A percentile compares a stretch with the other conserved stretches of the same genome.
These are phyloP conservation scores for Debaryomycetaceae sp. DNA, from an alignment of 1,139 yeast species.

Conservation along the genomic window DNA sequence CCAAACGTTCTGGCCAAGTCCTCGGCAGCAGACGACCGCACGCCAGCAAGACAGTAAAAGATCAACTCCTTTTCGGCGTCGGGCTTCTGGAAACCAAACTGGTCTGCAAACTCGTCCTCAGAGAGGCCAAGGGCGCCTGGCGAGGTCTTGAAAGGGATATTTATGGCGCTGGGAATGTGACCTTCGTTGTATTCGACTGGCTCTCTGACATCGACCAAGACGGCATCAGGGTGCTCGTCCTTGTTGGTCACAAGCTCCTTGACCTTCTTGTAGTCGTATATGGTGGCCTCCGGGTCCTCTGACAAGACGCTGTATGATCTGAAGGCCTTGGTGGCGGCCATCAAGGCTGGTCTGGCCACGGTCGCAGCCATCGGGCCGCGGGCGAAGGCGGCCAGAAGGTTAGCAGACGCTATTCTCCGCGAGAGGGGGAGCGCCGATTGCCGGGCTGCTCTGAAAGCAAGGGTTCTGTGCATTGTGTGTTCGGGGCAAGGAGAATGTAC, in stretches of 20 bases:
- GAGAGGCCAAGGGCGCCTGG: slow-evolving; percentile 91
- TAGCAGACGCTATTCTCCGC: no score
- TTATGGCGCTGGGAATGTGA: slow-evolving; percentile 76
- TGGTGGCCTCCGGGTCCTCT: slow-evolving; percentile 41
- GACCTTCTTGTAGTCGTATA: slow-evolving; percentile 54
- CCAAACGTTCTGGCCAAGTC: slow-evolving; percentile 90
- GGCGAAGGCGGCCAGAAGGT: no score
- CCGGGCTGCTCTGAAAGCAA: no score
- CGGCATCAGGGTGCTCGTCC: slow-evolving; percentile 32
- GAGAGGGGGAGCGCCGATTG: no score
- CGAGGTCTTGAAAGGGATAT: slow-evolving; percentile 83
- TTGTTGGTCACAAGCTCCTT: slow-evolving; percentile 43
- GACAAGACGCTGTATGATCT: slow-evolving; percentile 28
- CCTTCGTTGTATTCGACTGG: slow-evolving; percentile 74
- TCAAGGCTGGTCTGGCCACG: no score
- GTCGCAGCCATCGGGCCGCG: no score
- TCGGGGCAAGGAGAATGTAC: no score
- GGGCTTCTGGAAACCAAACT: slow-evolving; percentile 86
- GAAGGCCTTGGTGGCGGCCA: not conserved
- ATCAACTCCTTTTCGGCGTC: slow-evolving; percentile 63
- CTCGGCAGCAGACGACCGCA: slow-evolving; percentile 87
- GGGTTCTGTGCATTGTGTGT: no score
- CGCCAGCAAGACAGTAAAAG: slow-evolving; percentile 91
- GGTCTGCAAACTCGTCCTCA: slow-evolving; percentile 72
- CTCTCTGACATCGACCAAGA: slow-evolving; percentile 87